These are phyloP conservation scores for Ilex asprella DNA, from an alignment of 257 asterid genomes.

Conservation along the genomic window DNA sequence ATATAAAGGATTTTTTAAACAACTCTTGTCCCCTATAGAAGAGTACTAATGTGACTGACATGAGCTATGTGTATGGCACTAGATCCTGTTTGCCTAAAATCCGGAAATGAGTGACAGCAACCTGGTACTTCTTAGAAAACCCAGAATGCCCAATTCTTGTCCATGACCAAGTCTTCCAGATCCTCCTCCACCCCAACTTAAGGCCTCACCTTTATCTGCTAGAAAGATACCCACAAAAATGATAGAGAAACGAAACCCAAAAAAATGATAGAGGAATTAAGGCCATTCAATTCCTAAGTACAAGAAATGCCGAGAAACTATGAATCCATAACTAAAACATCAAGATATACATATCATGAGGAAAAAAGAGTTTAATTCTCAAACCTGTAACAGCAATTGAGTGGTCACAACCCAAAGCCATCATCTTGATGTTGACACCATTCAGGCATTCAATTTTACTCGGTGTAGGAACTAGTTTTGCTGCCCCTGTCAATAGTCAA, in stretches of 20 bases:
- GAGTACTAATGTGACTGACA: not conserved
- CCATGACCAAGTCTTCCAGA: slow-evolving; percentile 98
- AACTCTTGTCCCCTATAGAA: no score
- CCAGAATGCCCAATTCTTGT: slow-evolving; percentile 62
- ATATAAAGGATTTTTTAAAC: no score
- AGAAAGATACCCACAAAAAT: no score
- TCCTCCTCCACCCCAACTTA: slow-evolving; percentile 98
- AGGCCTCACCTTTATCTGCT: slow-evolving; percentile 78
- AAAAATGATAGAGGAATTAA: no score
- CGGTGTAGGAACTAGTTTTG: slow-evolving; percentile 48
- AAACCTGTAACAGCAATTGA: slow-evolving; percentile 94
- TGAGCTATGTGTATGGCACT: not conserved
- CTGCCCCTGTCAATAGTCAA: slow-evolving; percentile 60
- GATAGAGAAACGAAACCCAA: no score
- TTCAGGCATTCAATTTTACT: slow-evolving; percentile 66
- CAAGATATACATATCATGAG: not conserved
- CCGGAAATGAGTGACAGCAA: slow-evolving; percentile 7
- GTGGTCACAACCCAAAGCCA: slow-evolving; percentile 84
- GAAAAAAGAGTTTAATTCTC: slow-evolving; percentile 7
- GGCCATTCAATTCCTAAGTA: slow-evolving; percentile 5
- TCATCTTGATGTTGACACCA: slow-evolving; percentile 48
- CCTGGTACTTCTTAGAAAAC: slow-evolving; percentile 76
- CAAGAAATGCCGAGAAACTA: not conserved
- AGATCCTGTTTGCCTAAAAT: not conserved
- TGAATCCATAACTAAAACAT: not conserved